These are phyloP conservation scores for Trametes coccinea DNA, from an alignment of 768 basidiomycete species.

Conservation along the genomic window DNA sequence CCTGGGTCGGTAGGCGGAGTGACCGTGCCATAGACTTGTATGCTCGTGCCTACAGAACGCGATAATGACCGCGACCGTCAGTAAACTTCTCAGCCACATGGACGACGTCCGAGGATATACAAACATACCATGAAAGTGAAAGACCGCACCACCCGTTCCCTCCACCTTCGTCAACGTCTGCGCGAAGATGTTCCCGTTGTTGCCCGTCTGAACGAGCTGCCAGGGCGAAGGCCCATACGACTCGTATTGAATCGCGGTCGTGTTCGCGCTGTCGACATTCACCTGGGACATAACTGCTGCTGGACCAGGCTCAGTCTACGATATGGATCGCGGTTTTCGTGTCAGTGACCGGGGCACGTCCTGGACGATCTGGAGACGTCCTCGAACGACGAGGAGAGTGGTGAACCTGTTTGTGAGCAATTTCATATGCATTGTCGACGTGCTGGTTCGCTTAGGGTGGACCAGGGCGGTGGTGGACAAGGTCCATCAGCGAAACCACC, in stretches of 20 bases:
- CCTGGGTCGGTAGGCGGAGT: not conserved
- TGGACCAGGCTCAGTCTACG: not conserved
- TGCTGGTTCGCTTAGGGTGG: not conserved
- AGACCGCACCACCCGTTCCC: constrained; percentile 9
- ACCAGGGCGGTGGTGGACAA: not conserved
- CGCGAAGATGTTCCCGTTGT: constrained; percentile 12
- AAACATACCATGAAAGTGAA: constrained; percentile 11
- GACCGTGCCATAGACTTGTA: constrained; percentile 25
- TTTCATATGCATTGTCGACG: not conserved
- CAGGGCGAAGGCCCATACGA: constrained; percentile 12
- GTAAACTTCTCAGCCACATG: not conserved
- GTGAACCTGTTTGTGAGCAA: constrained; percentile 2
- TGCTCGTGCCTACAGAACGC: constrained; percentile 15
- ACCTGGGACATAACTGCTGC: constrained; percentile 7
- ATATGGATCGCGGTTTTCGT: not conserved
- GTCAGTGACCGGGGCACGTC: not conserved
- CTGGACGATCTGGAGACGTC: not conserved
- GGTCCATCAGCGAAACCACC: not conserved
- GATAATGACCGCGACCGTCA: not conserved
- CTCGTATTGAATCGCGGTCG: constrained; percentile 11
- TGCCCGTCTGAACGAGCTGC: constrained; percentile 8
- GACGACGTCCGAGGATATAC: not conserved
- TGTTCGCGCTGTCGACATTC: constrained; percentile 14
- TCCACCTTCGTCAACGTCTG: constrained; percentile 16
- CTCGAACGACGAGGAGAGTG: constrained; percentile 15